These are phyloP conservation scores for Clavulina sp. DNA, from an alignment of 768 basidiomycete species.

Conservation along the genomic window DNA sequence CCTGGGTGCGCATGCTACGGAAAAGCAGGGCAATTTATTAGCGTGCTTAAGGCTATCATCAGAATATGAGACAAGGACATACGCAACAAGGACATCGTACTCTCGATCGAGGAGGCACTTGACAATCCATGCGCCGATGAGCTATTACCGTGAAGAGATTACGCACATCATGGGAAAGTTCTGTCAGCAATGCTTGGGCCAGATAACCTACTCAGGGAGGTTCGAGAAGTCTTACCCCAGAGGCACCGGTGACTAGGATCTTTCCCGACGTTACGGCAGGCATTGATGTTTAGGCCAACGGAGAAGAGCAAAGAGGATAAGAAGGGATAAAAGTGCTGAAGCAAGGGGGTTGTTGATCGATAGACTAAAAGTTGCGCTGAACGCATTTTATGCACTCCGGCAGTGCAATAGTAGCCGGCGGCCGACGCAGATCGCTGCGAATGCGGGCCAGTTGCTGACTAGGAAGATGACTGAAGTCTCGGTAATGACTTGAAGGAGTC, in stretches of 20 bases:
- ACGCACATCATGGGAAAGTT: not conserved
- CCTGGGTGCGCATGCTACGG: not conserved
- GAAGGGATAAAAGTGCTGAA: too few relatives aligned
- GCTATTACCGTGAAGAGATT: not conserved
- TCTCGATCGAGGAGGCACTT: slow-evolving; percentile 8
- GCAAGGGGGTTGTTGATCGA: too few relatives aligned
- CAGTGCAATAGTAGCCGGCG: too few relatives aligned
- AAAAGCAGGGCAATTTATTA: not conserved
- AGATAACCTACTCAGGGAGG: not conserved
- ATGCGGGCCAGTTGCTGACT: too few relatives aligned
- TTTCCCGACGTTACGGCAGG: slow-evolving; percentile 6
- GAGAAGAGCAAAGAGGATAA: too few relatives aligned
- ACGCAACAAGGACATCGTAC: slow-evolving; percentile 6
- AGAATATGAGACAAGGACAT: not conserved
- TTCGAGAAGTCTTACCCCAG: slow-evolving; percentile 1
- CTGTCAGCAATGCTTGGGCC: not conserved
- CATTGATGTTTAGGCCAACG: too few relatives aligned
- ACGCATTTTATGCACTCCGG: too few relatives aligned
- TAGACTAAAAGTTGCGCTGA: too few relatives aligned
- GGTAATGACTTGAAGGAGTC: too few relatives aligned
- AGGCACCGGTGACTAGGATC: slow-evolving; percentile 12
- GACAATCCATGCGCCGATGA: slow-evolving; percentile 9
- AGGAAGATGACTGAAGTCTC: too few relatives aligned
- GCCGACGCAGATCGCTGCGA: too few relatives aligned
- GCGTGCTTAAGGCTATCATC: not conserved